These are phyloP conservation scores for Lachnellula cervina DNA, from an alignment of 2,329 filamentous ascomycete genomes.

Conservation along the genomic window DNA sequence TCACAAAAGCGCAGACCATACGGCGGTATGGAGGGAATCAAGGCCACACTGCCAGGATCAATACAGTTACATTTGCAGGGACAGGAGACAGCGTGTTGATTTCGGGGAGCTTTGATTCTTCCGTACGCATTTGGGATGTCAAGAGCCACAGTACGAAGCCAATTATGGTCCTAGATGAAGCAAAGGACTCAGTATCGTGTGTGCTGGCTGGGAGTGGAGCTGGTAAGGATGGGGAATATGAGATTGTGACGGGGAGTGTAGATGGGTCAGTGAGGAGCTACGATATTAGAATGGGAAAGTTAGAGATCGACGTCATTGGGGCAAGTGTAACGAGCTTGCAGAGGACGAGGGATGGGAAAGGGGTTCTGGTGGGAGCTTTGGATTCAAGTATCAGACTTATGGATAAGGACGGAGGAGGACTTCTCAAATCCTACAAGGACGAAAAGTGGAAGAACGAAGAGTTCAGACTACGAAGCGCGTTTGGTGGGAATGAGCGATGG, in stretches of 20 bases:
- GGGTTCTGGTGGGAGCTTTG: constrained; percentile 67
- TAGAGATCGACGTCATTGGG: constrained; percentile 66
- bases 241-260: constrained; percentile 72
- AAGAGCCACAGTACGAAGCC: constrained; percentile 53
- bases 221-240: constrained; percentile 35
- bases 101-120: constrained; percentile 70
- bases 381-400: constrained; percentile 76
- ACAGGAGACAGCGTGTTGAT: constrained; percentile 68
- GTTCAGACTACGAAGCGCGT: constrained; percentile 34
- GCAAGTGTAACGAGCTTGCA: constrained; percentile 70
- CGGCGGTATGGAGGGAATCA: constrained; percentile 62
- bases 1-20: constrained; percentile 70
- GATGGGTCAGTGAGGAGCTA: constrained; percentile 80
- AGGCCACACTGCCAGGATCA: constrained; percentile 52
- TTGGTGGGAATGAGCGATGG: constrained; percentile 72
- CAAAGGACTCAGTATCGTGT: constrained; percentile 59
- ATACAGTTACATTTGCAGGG: constrained; percentile 74
- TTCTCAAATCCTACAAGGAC: constrained; percentile 66
- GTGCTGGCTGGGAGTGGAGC: constrained; percentile 20
- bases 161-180: constrained; percentile 68
- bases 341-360: constrained; percentile 67
- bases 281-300: constrained; percentile 71
- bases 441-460: constrained; percentile 38
- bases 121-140: constrained; percentile 71
- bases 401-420: constrained; percentile 69